phyloP scores from a whole-genome alignment of 495 filamentous ascomycete genomes.

The Acidomyces sp. region DNA sequence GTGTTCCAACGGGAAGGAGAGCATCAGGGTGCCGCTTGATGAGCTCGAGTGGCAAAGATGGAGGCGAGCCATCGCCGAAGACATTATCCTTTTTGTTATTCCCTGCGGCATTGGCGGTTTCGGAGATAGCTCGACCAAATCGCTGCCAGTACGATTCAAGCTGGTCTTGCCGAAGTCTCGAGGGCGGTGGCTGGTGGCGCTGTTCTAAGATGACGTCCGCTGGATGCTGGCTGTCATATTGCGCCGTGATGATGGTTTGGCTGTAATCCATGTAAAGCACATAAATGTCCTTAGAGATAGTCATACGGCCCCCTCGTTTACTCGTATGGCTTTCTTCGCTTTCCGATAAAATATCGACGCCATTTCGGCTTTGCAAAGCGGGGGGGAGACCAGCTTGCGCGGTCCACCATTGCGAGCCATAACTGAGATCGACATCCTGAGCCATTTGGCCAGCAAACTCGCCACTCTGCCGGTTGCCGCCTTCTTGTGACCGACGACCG shows the following conservation, averaged over 20 bases:
- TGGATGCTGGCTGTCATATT: conserved; percentile 64
- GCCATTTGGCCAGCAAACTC: conserved; percentile 69
- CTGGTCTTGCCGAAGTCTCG: conserved; percentile 80
- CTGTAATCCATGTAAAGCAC: conserved; percentile 90
- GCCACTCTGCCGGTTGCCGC: conserved; percentile 45
- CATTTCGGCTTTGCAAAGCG: conserved; percentile 59
- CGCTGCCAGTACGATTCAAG: conserved; percentile 69
- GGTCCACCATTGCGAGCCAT: conserved; percentile 69
- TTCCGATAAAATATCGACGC: conserved; percentile 62
- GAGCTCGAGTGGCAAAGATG: conserved; percentile 63
- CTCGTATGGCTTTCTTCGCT: conserved; percentile 61
- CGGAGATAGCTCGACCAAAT: conserved; percentile 62
- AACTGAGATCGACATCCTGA: conserved; percentile 66
- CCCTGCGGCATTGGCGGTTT: conserved; percentile 39
- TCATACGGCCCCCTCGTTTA: conserved; percentile 54
- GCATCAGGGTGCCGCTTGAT: conserved; percentile 59
- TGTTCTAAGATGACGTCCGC: conserved; percentile 64
- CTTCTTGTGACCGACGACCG: conserved; percentile 62
- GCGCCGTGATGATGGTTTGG: conserved; percentile 74
- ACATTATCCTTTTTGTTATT: conserved; percentile 54
- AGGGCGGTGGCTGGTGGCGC: conserved; percentile 72
- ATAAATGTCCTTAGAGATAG: conserved; percentile 65
- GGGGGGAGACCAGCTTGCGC: conserved; percentile 63
- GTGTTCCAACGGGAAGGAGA: conserved; percentile 66
- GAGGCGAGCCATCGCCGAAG: conserved; percentile 72